A percentile compares a stretch with the other conserved stretches of the same genome.
Conservation (phyloP, 1,139 yeast species). For the Taphrina deformans region DNA sequence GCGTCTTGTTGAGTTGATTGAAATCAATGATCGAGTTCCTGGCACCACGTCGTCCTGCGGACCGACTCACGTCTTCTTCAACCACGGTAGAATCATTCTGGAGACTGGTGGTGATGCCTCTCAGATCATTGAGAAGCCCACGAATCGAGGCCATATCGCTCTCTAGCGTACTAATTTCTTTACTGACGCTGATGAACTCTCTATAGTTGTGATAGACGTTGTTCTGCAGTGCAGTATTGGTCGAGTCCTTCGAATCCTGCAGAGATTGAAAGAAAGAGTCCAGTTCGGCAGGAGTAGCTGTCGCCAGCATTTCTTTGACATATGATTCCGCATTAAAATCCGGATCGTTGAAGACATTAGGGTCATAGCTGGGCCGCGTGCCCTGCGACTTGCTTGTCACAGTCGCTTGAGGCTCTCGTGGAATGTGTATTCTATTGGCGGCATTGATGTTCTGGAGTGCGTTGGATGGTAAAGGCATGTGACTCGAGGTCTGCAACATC, state of each 20-base stretch:
- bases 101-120: conserved; percentile 24
- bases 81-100: conserved; percentile 28
- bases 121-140: conserved; percentile 26
- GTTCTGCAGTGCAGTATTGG: conserved; percentile 35
- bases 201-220: conserved; percentile 37
- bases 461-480: conserved; percentile 5
- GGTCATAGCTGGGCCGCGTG: conserved; percentile 21
- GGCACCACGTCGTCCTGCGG: conserved; percentile 24
- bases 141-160: conserved; percentile 35
- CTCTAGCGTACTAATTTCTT: conserved; percentile 35
- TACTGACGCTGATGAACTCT: conserved; percentile 37
- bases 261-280: conserved; percentile 32
- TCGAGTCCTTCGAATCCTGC: conserved; percentile 23
- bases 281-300: conserved; percentile 37
- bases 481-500: neutral
- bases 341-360: conserved; percentile 30
- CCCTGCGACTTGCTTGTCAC: neutral
- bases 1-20: conserved; percentile 79
- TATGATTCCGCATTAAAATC: conserved; percentile 34
- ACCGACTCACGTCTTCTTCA: conserved; percentile 2
- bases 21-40: conserved; percentile 69
- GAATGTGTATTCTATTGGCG: conserved; percentile 20
- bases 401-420: conserved; percentile 19
- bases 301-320: conserved; percentile 27
- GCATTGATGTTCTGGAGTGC: conserved; percentile 23